These are phyloP conservation scores for Sporothrix sp. DNA, from an alignment of 2,329 filamentous ascomycete genomes.

Conservation along the genomic window DNA sequence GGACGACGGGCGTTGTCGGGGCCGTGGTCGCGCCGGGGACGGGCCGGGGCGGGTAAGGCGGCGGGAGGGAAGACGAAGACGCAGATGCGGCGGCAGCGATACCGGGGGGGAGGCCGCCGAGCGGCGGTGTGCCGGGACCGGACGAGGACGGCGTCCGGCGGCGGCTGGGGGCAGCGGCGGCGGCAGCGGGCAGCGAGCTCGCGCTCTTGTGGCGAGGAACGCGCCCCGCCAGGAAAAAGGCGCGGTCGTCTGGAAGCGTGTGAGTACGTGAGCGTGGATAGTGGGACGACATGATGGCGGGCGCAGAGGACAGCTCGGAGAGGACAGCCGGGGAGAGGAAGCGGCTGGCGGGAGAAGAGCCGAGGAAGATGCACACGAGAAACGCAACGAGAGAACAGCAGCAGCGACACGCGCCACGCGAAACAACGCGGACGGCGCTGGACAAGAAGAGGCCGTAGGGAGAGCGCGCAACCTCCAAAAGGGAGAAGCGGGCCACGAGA, in stretches of 20 bases:
- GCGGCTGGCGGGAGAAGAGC: too few relatives aligned
- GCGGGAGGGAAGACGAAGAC: neutral
- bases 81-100: neutral
- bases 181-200: constrained; percentile 4
- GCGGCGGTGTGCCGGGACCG: neutral
- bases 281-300: constrained; percentile 15
- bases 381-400: neutral
- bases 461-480: neutral
- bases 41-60: neutral
- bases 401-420: neutral
- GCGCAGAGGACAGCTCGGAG: neutral
- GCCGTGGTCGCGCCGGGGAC: neutral
- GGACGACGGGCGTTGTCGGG: constrained; percentile 10
- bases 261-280: constrained; percentile 13
- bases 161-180: neutral
- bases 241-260: constrained; percentile 16
- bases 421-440: neutral
- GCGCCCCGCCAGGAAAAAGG: constrained; percentile 1
- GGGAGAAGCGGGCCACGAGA: too few relatives aligned
- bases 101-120: neutral
- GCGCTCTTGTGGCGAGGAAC: constrained; percentile 14
- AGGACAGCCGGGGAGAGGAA: neutral
- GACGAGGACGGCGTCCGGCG: neutral
- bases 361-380: too few relatives aligned
- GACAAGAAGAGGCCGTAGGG: neutral